Conservation (phyloP, 2,329 filamentous ascomycete species). For the Phyllachora maydis region DNA sequence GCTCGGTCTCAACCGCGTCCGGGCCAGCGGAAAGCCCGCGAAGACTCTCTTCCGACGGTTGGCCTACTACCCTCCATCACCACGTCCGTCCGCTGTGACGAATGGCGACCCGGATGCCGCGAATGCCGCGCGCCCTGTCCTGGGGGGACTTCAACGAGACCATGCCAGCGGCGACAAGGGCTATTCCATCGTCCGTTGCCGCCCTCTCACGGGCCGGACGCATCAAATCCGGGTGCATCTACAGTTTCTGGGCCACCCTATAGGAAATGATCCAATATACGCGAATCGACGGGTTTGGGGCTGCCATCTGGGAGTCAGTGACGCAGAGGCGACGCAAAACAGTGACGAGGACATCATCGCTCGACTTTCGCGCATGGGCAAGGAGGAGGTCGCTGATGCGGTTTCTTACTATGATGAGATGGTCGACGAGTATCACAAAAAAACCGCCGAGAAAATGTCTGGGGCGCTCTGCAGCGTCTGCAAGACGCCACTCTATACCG, state of each 20-base stretch:
- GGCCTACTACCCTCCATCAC: conserved; percentile 64
- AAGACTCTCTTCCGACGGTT: conserved; percentile 79
- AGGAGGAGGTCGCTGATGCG: conserved; percentile 77
- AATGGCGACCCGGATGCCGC: too few species aligned
- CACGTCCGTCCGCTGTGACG: too few species aligned
- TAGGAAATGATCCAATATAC: conserved; percentile 95
- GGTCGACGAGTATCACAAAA: conserved; percentile 75
- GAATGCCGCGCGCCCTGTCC: too few species aligned
- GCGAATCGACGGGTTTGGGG: conserved; percentile 89
- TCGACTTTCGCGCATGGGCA: conserved; percentile 75
- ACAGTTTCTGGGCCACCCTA: conserved; percentile 85
- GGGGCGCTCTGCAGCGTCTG: conserved; percentile 67
- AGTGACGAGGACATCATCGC: conserved; percentile 82
- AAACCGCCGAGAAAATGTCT: conserved; percentile 84
- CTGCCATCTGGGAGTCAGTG: conserved; percentile 46
- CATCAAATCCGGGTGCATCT: conserved; percentile 91
- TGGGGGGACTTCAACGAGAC: too few species aligned
- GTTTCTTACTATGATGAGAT: conserved; percentile 89
- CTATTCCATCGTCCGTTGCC: conserved; percentile 86
- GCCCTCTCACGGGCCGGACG: conserved; percentile 82
- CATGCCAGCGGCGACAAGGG: conserved; percentile 37
- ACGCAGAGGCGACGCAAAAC: conserved; percentile 44
- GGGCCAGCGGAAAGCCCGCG: conserved; percentile 78
- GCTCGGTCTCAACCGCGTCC: conserved; percentile 80
- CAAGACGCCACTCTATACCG: conserved; percentile 76